These are phyloP conservation scores for Discostella stelligeroides DNA, from an alignment of 108 stramenopile genomes.

Conservation along the genomic window DNA sequence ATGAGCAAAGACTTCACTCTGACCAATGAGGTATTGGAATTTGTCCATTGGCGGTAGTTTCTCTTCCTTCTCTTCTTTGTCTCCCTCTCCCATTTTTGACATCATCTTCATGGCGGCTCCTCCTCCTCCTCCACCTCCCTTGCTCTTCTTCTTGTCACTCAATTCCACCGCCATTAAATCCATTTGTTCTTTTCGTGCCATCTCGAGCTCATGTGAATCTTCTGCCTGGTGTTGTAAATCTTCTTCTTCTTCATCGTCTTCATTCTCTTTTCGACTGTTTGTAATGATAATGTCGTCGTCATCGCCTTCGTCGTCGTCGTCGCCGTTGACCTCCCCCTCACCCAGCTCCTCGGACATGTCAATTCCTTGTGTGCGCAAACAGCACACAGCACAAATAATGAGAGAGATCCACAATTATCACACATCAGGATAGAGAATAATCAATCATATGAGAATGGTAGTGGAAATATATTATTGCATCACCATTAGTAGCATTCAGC, in stretches of 20 bases:
- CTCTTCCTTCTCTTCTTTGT: neutral
- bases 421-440: no score
- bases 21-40: conserved; percentile 91
- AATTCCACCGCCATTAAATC: conserved; percentile 71
- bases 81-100: no score
- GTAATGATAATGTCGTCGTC: conserved; percentile 5
- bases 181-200: conserved; percentile 65
- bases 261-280: conserved; percentile 3
- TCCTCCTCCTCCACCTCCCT: neutral
- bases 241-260: conserved; percentile 19
- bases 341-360: conserved; percentile 36
- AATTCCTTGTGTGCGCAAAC: conserved; percentile 11
- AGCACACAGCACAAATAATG: neutral
- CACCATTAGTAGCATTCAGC: neutral
- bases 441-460: neutral
- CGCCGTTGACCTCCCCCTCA: conserved; percentile 23
- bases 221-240: conserved; percentile 24
- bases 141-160: conserved; percentile 24
- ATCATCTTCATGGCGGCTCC: no score
- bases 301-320: conserved; percentile 29
- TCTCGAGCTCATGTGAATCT: conserved; percentile 64
- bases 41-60: conserved; percentile 40
- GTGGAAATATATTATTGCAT: neutral
- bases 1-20: conserved; percentile 98
- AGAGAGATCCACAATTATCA: neutral